These are phyloP conservation scores for Hypomyces rosellus DNA, from an alignment of 2,329 filamentous ascomycete species.

Conservation along the genomic window DNA sequence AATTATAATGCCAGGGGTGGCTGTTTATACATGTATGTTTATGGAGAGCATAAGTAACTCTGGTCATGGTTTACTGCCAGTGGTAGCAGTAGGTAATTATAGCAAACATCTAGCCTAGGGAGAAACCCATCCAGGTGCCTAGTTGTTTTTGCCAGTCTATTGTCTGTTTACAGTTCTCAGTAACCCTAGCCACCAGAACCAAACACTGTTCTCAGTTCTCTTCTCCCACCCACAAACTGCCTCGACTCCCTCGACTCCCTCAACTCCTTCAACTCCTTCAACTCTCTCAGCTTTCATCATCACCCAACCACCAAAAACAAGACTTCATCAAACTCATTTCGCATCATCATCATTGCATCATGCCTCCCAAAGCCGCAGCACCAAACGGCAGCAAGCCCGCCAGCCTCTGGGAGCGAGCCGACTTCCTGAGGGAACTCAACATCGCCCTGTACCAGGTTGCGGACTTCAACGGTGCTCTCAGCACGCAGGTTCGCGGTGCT, in stretches of 20 bases:
- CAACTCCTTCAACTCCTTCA: neutral
- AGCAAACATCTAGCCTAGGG: too few relatives aligned
- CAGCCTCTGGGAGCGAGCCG: slow-evolving; percentile 25
- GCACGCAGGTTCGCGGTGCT: slow-evolving; percentile 21
- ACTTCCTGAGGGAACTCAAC: slow-evolving; percentile 28
- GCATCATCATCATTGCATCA: neutral
- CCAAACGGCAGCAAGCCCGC: neutral
- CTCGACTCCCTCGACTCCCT: neutral
- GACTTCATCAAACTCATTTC: too few relatives aligned
- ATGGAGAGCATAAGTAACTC: too few relatives aligned
- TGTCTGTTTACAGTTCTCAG: too few relatives aligned
- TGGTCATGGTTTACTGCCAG: too few relatives aligned
- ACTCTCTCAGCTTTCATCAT: too few relatives aligned
- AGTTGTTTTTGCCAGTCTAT: too few relatives aligned
- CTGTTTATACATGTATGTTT: too few relatives aligned
- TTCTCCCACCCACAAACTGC: neutral
- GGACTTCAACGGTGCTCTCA: slow-evolving; percentile 22
- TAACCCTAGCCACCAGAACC: neutral
- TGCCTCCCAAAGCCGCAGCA: slow-evolving; percentile 6
- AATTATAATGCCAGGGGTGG: too few relatives aligned
- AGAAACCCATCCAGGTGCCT: too few relatives aligned
- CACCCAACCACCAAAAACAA: too few relatives aligned
- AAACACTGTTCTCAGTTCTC: neutral
- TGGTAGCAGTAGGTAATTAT: too few relatives aligned
- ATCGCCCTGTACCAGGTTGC: slow-evolving; percentile 27